These are phyloP conservation scores for Fusarium lateritium DNA, from an alignment of 2,329 filamentous ascomycete species.

Conservation along the genomic window DNA sequence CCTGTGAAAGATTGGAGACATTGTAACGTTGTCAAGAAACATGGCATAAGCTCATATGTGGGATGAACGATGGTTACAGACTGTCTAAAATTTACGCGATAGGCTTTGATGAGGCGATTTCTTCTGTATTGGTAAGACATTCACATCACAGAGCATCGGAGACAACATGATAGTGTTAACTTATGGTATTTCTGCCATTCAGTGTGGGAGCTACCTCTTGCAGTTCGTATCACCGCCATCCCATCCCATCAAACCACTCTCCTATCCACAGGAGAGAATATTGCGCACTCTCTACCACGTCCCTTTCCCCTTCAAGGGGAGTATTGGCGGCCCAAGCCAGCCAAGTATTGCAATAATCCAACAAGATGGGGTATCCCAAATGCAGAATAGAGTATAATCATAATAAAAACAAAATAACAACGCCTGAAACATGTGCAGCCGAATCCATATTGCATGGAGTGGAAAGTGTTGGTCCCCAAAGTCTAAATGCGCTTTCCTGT, in stretches of 20 bases:
- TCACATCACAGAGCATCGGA: constrained; percentile 1
- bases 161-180: constrained; percentile 19
- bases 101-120: background rate
- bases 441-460: constrained; percentile 16
- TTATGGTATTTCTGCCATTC: constrained; percentile 58
- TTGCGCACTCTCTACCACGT: constrained; percentile 13
- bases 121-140: background rate
- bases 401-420: constrained; percentile 32
- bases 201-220: constrained; percentile 51
- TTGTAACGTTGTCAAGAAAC: constrained; percentile 27
- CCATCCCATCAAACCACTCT: constrained; percentile 23
- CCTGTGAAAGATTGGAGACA: background rate
- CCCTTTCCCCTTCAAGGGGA: background rate
- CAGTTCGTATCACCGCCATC: constrained; percentile 27
- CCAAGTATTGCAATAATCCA: constrained; percentile 28
- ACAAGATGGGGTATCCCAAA: constrained; percentile 46
- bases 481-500: constrained; percentile 46
- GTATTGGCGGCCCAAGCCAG: constrained; percentile 7
- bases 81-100: background rate
- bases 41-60: constrained; percentile 8
- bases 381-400: constrained; percentile 25
- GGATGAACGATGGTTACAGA: too few relatives aligned
- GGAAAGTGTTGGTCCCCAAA: constrained; percentile 18
- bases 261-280: constrained; percentile 12
- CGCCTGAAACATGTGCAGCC: constrained; percentile 35